Conservation (phyloP, 805 yeast species). For the Cyberlindnera euphorbiae region DNA sequence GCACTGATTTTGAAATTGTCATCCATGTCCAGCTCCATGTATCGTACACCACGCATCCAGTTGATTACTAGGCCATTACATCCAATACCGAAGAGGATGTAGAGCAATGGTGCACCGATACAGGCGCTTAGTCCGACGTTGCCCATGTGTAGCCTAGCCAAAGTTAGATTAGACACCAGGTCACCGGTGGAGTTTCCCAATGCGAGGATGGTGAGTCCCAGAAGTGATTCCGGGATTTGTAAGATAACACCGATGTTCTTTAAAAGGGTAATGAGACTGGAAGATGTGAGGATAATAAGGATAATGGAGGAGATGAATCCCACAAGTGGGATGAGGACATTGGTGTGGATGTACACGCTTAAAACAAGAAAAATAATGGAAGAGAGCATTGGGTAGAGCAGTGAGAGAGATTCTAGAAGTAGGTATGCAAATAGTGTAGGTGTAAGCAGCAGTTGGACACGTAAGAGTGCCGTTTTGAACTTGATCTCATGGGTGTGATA, state of each 20-base stretch:
- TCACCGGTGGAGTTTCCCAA: conserved; percentile 93
- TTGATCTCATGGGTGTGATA: conserved; percentile 1
- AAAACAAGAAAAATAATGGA: background rate
- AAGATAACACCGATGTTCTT: conserved; percentile 56
- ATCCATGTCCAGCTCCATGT: conserved; percentile 17
- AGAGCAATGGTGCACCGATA: conserved; percentile 86
- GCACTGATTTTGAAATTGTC: conserved; percentile 22
- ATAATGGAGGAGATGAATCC: conserved; percentile 68
- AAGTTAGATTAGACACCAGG: conserved; percentile 72
- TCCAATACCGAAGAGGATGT: conserved; percentile 77
- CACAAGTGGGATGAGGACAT: conserved; percentile 28
- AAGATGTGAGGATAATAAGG: conserved; percentile 67
- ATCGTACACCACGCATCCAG: conserved; percentile 2
- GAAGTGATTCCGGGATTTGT: conserved; percentile 65
- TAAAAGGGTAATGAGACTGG: conserved; percentile 61
- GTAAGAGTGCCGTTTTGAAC: conserved; percentile 21
- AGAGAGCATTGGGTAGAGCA: background rate
- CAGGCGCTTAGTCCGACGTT: conserved; percentile 94
- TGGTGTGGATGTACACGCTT: background rate
- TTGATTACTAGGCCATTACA: conserved; percentile 55
- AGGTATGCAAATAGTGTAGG: conserved; percentile 4
- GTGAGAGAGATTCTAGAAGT: no score
- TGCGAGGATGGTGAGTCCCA: conserved; percentile 87
- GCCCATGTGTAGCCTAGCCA: conserved; percentile 78
- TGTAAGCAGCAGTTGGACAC: conserved; percentile 26